Conservation (phyloP, 2,329 filamentous ascomycete genomes). For the Scytalidium sp. region DNA sequence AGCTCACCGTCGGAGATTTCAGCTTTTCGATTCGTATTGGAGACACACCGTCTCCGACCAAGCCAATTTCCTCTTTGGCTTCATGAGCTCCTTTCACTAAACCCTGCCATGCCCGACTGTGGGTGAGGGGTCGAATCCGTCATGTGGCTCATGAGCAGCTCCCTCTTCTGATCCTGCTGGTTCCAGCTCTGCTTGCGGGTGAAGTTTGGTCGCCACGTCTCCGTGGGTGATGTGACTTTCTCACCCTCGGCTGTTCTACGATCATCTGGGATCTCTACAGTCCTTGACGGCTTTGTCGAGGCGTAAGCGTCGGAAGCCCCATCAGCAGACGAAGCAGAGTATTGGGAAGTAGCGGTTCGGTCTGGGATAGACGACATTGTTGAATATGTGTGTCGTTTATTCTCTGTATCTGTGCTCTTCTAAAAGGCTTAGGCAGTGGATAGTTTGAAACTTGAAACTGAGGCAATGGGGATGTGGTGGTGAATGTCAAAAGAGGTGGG, state of each 20-base stretch:
- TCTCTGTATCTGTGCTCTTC: background rate
- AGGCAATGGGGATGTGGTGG: too few relatives aligned
- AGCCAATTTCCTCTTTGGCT: background rate
- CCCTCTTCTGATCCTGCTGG: constrained; percentile 24
- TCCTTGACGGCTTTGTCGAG: constrained; percentile 1
- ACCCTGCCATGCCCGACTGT: background rate
- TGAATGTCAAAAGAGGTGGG: too few relatives aligned
- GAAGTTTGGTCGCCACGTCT: constrained; percentile 22
- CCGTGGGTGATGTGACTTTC: background rate
- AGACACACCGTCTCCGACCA: background rate
- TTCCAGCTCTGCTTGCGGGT: constrained; percentile 22
- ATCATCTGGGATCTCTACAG: background rate
- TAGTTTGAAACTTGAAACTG: background rate
- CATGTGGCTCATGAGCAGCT: constrained; percentile 10
- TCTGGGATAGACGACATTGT: background rate
- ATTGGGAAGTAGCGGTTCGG: background rate
- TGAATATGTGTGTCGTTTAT: too few relatives aligned
- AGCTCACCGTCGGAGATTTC: background rate
- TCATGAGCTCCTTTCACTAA: background rate
- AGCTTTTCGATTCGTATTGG: too few relatives aligned
- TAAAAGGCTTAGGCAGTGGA: background rate
- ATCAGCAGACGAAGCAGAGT: background rate
- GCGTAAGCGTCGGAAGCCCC: constrained; percentile 33
- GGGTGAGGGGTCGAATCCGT: background rate
- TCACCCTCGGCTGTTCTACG: background rate